Evolutionary conservation across 1,139 yeast species (phyloP).

Genomic region (Wickerhamomyces sp.): DNA sequence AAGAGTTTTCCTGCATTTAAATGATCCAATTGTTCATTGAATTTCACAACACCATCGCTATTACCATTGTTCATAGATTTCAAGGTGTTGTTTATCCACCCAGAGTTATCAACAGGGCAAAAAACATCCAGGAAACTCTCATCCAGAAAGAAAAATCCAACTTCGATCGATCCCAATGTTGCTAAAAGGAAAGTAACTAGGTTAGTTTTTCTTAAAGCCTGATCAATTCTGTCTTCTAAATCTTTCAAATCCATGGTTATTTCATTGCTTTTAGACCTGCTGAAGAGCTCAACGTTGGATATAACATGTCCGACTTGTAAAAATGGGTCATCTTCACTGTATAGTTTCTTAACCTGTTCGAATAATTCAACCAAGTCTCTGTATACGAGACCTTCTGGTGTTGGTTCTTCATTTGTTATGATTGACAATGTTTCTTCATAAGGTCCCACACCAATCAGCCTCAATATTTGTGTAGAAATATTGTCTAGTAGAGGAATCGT

Average conservation of each 20-base stretch:
- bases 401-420: conserved; percentile 68
- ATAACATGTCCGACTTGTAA: conserved; percentile 49
- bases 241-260: conserved; percentile 12
- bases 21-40: background rate
- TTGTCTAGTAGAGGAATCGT: conserved; percentile 72
- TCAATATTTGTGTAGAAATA: conserved; percentile 65
- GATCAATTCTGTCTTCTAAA: conserved; percentile 33
- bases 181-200: conserved; percentile 85
- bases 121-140: conserved; percentile 82
- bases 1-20: conserved; percentile 43
- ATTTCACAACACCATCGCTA: conserved; percentile 5
- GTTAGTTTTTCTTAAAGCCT: conserved; percentile 77
- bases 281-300: conserved; percentile 2
- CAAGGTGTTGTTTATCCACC: conserved; percentile 15
- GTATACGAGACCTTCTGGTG: conserved; percentile 60
- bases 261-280: conserved; percentile 5
- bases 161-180: conserved; percentile 75
- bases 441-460: conserved; percentile 64
- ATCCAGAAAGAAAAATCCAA: conserved; percentile 83
- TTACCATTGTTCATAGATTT: conserved; percentile 4
- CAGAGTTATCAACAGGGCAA: conserved; percentile 49
- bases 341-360: conserved; percentile 64
- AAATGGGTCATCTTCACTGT: conserved; percentile 64
- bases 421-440: conserved; percentile 70
- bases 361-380: conserved; percentile 69